Conservation (phyloP, 2,329 filamentous ascomycete species). For the Madurella mycetomatis region DNA sequence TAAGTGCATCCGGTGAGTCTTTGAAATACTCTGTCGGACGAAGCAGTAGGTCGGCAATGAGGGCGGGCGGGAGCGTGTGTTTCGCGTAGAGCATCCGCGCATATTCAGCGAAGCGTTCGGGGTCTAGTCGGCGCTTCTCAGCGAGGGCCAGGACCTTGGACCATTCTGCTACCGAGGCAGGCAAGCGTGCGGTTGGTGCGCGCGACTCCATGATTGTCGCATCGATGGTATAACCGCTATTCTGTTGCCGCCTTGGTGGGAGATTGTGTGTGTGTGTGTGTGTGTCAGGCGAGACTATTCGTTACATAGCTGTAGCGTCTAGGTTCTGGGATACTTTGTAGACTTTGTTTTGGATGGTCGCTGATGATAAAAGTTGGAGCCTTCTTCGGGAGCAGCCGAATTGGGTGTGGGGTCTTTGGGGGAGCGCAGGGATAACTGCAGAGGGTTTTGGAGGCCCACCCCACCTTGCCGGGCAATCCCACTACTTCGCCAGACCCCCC, state of each 20-base stretch:
- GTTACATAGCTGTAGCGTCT: no score
- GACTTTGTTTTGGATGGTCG: no score
- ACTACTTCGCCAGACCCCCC: no score
- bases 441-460: no score
- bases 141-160: conserved; percentile 47
- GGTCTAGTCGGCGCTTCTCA: conserved; percentile 48
- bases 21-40: conserved; percentile 46
- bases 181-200: conserved; percentile 13
- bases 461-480: no score
- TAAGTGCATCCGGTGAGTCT: conserved; percentile 54
- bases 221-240: conserved; percentile 9
- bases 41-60: conserved; percentile 56
- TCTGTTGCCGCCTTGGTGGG: neutral
- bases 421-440: no score
- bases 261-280: no score
- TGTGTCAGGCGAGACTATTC: no score
- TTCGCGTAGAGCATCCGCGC: conserved; percentile 46
- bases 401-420: no score
- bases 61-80: conserved; percentile 47
- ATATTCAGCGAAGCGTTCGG: conserved; percentile 49
- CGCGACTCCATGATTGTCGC: conserved; percentile 15
- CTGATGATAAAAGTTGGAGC: no score
- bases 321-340: no score
- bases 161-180: conserved; percentile 40
- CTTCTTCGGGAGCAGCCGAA: no score